Evolutionary conservation across 129 eudicot species (phyloP).

Genomic region (Flaveria trinervia): DNA sequence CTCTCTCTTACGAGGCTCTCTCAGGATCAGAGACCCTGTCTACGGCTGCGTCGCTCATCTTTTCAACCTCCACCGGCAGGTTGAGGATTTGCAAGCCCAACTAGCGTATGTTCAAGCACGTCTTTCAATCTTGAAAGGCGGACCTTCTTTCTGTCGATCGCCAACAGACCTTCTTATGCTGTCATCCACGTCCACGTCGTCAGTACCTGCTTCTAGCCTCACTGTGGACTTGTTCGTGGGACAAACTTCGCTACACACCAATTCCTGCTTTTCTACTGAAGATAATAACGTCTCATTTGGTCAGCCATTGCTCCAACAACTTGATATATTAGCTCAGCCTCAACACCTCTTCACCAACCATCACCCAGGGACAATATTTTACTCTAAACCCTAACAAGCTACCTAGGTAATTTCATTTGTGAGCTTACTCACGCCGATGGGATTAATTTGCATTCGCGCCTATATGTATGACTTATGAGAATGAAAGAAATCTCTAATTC

Average conservation of each 20-base stretch:
- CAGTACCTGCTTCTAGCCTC: constrained; percentile 10
- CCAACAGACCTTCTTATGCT: constrained; percentile 6
- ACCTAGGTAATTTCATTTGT: too few species aligned
- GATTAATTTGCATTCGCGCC: background rate
- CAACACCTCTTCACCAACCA: constrained; percentile 48
- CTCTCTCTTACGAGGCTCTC: constrained; percentile 68
- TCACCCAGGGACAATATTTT: constrained; percentile 25
- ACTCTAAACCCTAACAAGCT: background rate
- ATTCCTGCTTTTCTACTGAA: constrained; percentile 19
- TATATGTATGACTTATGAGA: background rate
- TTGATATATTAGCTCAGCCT: constrained; percentile 54
- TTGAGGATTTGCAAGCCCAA: constrained; percentile 64
- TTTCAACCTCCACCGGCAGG: constrained; percentile 76
- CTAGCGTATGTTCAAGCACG: constrained; percentile 64
- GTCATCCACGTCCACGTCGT: background rate
- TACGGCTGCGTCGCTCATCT: constrained; percentile 73
- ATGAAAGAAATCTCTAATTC: background rate
- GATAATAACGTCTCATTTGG: constrained; percentile 6
- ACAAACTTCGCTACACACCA: constrained; percentile 32
- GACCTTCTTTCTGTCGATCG: constrained; percentile 19
- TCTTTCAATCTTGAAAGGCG: constrained; percentile 26
- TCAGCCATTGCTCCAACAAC: too few species aligned
- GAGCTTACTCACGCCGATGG: too few species aligned
- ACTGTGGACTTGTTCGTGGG: constrained; percentile 28
- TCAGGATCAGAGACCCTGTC: constrained; percentile 70